A percentile compares a stretch with the other conserved stretches of the same genome.
These are phyloP conservation scores for Ceratobasidium sp. DNA, from an alignment of 1,284 basidiomycete species.

Conservation along the genomic window DNA sequence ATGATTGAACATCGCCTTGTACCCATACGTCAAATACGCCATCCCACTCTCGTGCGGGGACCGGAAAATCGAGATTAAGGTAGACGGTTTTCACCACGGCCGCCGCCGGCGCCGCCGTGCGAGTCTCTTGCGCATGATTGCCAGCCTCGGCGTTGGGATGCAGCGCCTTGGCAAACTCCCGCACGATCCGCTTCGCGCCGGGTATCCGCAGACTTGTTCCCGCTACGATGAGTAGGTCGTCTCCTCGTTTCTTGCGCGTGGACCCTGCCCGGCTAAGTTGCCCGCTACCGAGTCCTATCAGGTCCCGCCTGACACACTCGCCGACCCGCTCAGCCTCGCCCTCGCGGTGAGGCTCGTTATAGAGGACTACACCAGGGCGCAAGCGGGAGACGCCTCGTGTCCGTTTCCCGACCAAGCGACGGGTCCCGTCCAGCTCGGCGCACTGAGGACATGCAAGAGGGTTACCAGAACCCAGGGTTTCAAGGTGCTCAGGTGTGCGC, in stretches of 20 bases:
- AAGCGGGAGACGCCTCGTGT: constrained; percentile 83
- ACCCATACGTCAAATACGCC: constrained; percentile 93
- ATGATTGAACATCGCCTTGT: constrained; percentile 86
- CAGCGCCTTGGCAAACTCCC: constrained; percentile 62
- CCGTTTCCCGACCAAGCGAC: constrained; percentile 81
- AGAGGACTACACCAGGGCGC: constrained; percentile 88
- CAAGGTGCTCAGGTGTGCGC: constrained; percentile 60
- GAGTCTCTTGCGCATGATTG: constrained; percentile 20
- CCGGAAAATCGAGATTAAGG: constrained; percentile 90
- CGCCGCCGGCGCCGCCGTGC: constrained; percentile 9
- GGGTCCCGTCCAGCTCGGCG: constrained; percentile 71
- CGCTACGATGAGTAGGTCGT: constrained; percentile 86
- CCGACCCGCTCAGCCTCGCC: constrained; percentile 80
- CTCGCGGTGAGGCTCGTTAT: constrained; percentile 89
- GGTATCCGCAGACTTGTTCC: constrained; percentile 91
- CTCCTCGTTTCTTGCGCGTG: constrained; percentile 48
- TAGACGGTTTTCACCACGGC: constrained; percentile 73
- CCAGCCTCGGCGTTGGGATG: constrained; percentile 49
- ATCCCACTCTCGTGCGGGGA: constrained; percentile 87
- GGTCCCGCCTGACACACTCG: constrained; percentile 73
- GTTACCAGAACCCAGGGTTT: constrained; percentile 63
- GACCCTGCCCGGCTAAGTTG: constrained; percentile 29
- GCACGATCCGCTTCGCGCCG: constrained; percentile 91
- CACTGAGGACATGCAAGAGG: constrained; percentile 86
- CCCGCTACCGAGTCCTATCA: constrained; percentile 64